Conservation (phyloP, 495 filamentous ascomycete genomes). For the Penicillium desertorum region DNA sequence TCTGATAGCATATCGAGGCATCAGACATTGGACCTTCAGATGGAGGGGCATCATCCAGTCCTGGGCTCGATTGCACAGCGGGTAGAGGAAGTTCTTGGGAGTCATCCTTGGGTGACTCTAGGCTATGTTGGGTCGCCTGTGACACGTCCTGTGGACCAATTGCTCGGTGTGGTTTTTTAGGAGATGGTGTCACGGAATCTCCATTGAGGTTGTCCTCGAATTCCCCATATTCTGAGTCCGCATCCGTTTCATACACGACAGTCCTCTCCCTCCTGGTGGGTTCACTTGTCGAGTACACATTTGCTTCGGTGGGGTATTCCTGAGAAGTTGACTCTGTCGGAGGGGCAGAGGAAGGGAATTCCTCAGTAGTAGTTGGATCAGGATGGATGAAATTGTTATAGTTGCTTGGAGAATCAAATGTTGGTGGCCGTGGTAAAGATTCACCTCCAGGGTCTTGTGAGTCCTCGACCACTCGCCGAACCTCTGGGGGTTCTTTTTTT, state of each 20-base stretch:
- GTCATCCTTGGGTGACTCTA: conserved; percentile 25
- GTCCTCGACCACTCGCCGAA: conserved; percentile 6
- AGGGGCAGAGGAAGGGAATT: conserved; percentile 3
- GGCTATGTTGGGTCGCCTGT: conserved; percentile 3
- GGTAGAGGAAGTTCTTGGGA: conserved; percentile 42
- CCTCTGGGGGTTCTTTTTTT: conserved; percentile 29
- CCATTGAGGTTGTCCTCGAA: conserved; percentile 20
- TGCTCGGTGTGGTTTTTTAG: conserved; percentile 2
- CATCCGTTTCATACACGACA: conserved; percentile 49
- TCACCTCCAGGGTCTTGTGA: conserved; percentile 8
- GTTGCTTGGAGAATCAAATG: conserved; percentile 4
- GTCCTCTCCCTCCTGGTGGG: conserved; percentile 29
- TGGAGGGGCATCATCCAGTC: conserved; percentile 13
- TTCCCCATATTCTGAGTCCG: conserved; percentile 40
- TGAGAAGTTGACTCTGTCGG: conserved; percentile 1
- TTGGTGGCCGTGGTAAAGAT: conserved; percentile 8
- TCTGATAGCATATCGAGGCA: conserved; percentile 43
- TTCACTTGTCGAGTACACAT: not conserved
- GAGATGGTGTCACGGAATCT: conserved; percentile 16
- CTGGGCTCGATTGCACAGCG: conserved; percentile 8
- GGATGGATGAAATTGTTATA: conserved; percentile 6
- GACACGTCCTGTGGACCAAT: not conserved
- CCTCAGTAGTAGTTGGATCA: conserved; percentile 2
- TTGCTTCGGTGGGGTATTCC: not conserved
- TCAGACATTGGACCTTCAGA: conserved; percentile 40